These are phyloP conservation scores for Centella asiatica DNA, from an alignment of 129 eudicot species.

Conservation along the genomic window DNA sequence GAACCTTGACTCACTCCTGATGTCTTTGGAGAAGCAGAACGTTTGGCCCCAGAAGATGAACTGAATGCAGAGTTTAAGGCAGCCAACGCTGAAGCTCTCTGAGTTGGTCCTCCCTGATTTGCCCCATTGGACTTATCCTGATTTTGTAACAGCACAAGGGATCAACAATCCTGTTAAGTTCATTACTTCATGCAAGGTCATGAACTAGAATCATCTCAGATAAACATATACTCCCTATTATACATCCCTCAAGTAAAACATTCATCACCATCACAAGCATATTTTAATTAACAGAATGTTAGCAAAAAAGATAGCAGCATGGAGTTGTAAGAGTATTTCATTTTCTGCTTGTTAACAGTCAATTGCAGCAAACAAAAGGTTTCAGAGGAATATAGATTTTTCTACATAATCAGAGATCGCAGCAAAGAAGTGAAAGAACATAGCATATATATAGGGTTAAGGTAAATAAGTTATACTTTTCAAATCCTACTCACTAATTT, in stretches of 20 bases:
- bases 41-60: constrained; percentile 50
- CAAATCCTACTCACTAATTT: too few species aligned
- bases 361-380: neutral
- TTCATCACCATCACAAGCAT: neutral
- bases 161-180: neutral
- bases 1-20: constrained; percentile 57
- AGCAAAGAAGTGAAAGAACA: neutral
- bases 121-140: constrained; percentile 48
- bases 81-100: constrained; percentile 96
- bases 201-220: neutral
- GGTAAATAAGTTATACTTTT: too few species aligned
- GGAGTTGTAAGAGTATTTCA: neutral
- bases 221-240: too few species aligned
- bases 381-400: neutral
- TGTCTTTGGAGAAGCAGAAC: constrained; percentile 45
- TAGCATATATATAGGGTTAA: neutral
- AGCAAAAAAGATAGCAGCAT: neutral
- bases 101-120: constrained; percentile 90
- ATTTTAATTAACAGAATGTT: neutral
- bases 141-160: constrained; percentile 17
- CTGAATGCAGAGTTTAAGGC: constrained; percentile 81
- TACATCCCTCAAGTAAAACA: neutral
- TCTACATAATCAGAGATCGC: neutral
- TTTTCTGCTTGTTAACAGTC: neutral
- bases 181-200: neutral